Evolutionary conservation across 2,329 filamentous ascomycete genomes (phyloP).

Genomic region (Colletotrichum navitas): DNA sequence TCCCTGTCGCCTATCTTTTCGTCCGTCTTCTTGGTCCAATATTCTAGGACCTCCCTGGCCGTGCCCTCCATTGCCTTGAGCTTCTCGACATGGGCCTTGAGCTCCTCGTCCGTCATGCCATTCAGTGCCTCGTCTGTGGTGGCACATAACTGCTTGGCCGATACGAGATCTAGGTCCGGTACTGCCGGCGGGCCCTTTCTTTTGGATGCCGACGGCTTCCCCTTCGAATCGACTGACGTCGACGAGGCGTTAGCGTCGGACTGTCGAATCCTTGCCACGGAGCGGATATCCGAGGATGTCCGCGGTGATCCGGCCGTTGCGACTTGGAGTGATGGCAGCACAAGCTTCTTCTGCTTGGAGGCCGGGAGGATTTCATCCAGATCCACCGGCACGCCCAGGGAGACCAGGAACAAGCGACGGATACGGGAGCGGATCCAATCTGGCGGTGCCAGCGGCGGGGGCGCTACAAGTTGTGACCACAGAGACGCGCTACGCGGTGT

Average conservation of each 20-base stretch:
- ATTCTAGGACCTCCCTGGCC: slow-evolving; percentile 83
- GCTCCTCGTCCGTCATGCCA: slow-evolving; percentile 83
- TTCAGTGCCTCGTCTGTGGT: slow-evolving; percentile 87
- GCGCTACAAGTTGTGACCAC: slow-evolving; percentile 96
- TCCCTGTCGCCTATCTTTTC: slow-evolving; percentile 92
- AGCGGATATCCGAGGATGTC: slow-evolving; percentile 67
- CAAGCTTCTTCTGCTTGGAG: slow-evolving; percentile 97
- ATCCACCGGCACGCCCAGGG: slow-evolving; percentile 94
- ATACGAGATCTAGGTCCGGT: slow-evolving; percentile 83
- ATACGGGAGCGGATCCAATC: slow-evolving; percentile 99
- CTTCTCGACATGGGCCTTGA: slow-evolving; percentile 77
- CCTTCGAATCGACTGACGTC: slow-evolving; percentile 71
- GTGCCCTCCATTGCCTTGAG: slow-evolving; percentile 77
- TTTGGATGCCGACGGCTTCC: slow-evolving; percentile 60
- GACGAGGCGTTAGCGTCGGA: slow-evolving; percentile 66
- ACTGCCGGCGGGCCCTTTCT: slow-evolving; percentile 72
- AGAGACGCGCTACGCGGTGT: slow-evolving; percentile 89
- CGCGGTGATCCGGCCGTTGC: slow-evolving; percentile 65
- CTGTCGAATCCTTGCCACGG: slow-evolving; percentile 60
- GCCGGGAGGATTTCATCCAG: slow-evolving; percentile 97
- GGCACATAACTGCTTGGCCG: slow-evolving; percentile 81
- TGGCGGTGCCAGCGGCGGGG: slow-evolving; percentile 92
- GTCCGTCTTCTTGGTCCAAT: slow-evolving; percentile 89
- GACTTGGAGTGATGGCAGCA: slow-evolving; percentile 82
- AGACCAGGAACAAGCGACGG: slow-evolving; percentile 93